A percentile compares a stretch with the other conserved stretches of the same genome.
These are phyloP conservation scores for Penicillium sp. DNA, from an alignment of 2,329 filamentous ascomycete genomes.

Conservation along the genomic window DNA sequence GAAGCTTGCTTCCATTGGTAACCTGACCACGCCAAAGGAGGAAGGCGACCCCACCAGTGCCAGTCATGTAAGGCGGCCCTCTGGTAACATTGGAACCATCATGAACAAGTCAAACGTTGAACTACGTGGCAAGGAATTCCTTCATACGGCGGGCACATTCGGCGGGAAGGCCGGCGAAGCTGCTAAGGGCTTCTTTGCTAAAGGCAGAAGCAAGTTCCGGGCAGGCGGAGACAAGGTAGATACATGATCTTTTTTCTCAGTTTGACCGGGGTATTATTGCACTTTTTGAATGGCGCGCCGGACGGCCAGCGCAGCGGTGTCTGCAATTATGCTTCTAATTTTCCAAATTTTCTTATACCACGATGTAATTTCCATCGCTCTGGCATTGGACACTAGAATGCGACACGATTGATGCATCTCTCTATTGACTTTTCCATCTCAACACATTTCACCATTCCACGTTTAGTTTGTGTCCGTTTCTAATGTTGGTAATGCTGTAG, in stretches of 20 bases:
- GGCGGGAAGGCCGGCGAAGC: slow-evolving; percentile 72
- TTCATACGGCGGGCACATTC: slow-evolving; percentile 75
- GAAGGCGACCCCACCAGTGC: slow-evolving; percentile 34
- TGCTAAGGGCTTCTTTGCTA: slow-evolving; percentile 86
- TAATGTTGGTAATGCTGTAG: slow-evolving; percentile 37
- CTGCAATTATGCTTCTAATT: slow-evolving; percentile 9
- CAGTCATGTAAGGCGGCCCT: slow-evolving; percentile 36
- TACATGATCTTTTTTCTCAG: slow-evolving; percentile 31
- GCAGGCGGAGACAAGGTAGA: slow-evolving; percentile 80
- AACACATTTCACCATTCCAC: slow-evolving; percentile 4
- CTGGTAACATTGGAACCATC: slow-evolving; percentile 38
- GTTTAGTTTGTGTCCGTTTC: slow-evolving; percentile 17
- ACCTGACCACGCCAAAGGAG: slow-evolving; percentile 27
- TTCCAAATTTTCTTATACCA: slow-evolving; percentile 26
- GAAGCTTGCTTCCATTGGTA: slow-evolving; percentile 40
- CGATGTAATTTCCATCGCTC: slow-evolving; percentile 29
- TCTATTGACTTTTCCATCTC: not conserved
- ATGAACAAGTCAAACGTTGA: slow-evolving; percentile 66
- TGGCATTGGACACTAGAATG: slow-evolving; percentile 28
- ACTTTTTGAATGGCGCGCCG: slow-evolving; percentile 10
- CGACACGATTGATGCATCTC: slow-evolving; percentile 28
- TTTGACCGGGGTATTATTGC: slow-evolving; percentile 1
- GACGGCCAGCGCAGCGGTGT: slow-evolving; percentile 13
- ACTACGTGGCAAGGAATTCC: slow-evolving; percentile 81
- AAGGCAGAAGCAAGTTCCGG: slow-evolving; percentile 81